These are phyloP conservation scores for Daedalea quercina DNA, from an alignment of 768 basidiomycete species.

Conservation along the genomic window DNA sequence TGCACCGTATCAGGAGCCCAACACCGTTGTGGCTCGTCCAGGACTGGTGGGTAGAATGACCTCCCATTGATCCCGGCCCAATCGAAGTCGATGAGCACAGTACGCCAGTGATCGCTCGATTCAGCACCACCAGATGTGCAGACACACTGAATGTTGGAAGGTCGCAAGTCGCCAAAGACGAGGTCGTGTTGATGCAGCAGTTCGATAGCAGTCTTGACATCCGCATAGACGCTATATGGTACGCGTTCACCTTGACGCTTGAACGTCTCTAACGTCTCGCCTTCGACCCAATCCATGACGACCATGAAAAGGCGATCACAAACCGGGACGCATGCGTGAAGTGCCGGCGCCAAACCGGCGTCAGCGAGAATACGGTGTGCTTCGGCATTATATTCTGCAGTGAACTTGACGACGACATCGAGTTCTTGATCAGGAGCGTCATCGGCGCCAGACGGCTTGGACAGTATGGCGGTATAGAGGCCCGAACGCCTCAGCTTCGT, in stretches of 20 bases:
- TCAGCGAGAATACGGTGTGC: slow-evolving; percentile 9
- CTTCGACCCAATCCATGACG: slow-evolving; percentile 13
- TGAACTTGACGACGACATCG: slow-evolving; percentile 14
- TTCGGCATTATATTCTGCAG: not conserved
- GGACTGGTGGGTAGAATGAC: slow-evolving; percentile 1
- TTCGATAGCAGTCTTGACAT: slow-evolving; percentile 7
- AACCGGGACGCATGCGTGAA: slow-evolving; percentile 3
- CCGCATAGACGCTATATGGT: not conserved
- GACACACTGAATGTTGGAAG: slow-evolving; percentile 4
- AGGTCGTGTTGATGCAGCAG: slow-evolving; percentile 4
- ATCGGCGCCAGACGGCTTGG: not conserved
- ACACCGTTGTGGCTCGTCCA: not conserved
- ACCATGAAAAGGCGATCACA: slow-evolving; percentile 10
- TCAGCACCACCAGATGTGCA: not conserved
- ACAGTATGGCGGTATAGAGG: not conserved
- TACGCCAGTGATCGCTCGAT: not conserved
- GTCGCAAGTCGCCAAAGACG: slow-evolving; percentile 12
- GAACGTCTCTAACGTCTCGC: not conserved
- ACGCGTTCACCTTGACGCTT: not conserved
- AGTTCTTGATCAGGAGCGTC: not conserved
- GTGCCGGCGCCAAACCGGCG: slow-evolving; percentile 3
- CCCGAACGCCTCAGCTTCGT: not conserved
- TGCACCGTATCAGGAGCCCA: slow-evolving; percentile 3
- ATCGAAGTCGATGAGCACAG: slow-evolving; percentile 12
- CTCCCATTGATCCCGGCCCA: slow-evolving; percentile 4